These are phyloP conservation scores for Metschnikowia lochheadii DNA, from an alignment of 805 yeast genomes.

Conservation along the genomic window DNA sequence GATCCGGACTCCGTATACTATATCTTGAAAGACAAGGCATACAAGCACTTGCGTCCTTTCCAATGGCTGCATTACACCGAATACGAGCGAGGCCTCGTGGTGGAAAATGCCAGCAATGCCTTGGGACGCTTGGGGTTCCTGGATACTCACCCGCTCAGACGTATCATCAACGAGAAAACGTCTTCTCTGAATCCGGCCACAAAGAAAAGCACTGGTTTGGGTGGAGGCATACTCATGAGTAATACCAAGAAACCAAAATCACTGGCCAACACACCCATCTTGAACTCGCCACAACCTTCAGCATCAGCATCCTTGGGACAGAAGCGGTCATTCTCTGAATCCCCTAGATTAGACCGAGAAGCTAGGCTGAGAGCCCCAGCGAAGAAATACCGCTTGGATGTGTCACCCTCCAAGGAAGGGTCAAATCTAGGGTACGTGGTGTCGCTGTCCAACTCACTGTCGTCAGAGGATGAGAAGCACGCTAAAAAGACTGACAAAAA, in stretches of 20 bases:
- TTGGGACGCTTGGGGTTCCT: conserved; percentile 40
- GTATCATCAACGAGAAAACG: conserved; percentile 22
- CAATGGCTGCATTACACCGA: conserved; percentile 29
- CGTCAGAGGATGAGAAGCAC: conserved; percentile 22
- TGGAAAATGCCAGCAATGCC: conserved; percentile 34
- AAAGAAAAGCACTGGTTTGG: conserved; percentile 22
- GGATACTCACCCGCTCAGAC: conserved; percentile 42
- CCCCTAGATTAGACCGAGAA: conserved; percentile 17
- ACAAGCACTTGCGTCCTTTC: conserved; percentile 39
- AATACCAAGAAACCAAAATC: conserved; percentile 12
- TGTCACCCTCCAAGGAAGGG: conserved; percentile 15
- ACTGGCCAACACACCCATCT: conserved; percentile 1
- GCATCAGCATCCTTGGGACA: conserved; percentile 5
- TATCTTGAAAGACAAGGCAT: conserved; percentile 38
- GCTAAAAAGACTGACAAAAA: conserved; percentile 13
- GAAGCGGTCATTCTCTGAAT: conserved; percentile 20
- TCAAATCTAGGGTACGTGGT: conserved; percentile 4
- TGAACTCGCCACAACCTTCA: conserved; percentile 6
- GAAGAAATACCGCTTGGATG: conserved; percentile 9
- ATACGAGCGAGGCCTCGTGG: conserved; percentile 29
- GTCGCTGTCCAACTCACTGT: conserved; percentile 20
- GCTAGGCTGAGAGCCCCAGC: conserved; percentile 5
- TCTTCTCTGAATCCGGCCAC: conserved; percentile 5
- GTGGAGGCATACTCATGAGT: conserved; percentile 23
- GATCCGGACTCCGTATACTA: conserved; percentile 5